A percentile compares a stretch with the other conserved stretches of the same genome.
These are phyloP conservation scores for Rhodamnia argentea DNA, from an alignment of 345 rosid genomes.

Conservation along the genomic window DNA sequence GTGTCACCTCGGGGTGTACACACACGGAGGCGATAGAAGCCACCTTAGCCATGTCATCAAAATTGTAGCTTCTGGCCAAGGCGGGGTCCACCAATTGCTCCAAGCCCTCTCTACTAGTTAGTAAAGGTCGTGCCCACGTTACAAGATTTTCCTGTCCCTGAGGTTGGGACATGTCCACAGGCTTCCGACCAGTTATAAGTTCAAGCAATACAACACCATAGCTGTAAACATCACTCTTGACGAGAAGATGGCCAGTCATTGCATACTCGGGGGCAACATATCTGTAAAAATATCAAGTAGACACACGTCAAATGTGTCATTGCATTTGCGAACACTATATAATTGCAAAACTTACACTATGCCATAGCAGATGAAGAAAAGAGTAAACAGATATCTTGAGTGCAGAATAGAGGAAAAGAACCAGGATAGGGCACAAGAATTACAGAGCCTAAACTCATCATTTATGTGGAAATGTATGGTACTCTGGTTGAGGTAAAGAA, in stretches of 20 bases:
- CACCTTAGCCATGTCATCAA: slow-evolving; percentile 93
- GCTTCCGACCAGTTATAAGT: slow-evolving; percentile 93
- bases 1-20: slow-evolving; percentile 89
- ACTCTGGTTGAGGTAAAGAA: neutral
- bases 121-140: slow-evolving; percentile 91
- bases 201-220: slow-evolving; percentile 98
- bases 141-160: slow-evolving; percentile 96
- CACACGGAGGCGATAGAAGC: slow-evolving; percentile 99
- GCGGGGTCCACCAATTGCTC: slow-evolving; percentile 80
- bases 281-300: slow-evolving; percentile 27
- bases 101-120: slow-evolving; percentile 75
- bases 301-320: neutral
- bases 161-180: slow-evolving; percentile 98
- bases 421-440: neutral
- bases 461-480: neutral
- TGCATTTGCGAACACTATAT: neutral
- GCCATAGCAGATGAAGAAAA: neutral
- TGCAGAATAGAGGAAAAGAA: neutral
- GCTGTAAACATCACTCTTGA: slow-evolving; percentile 97
- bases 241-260: slow-evolving; percentile 98
- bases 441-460: neutral
- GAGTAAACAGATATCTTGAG: neutral
- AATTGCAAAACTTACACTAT: neutral
- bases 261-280: slow-evolving; percentile 99
- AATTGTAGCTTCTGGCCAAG: slow-evolving; percentile 63